Base-by-base conservation (phyloP, 2,329 filamentous ascomycete genomes). In the Ciborinia camelliae region DNA sequence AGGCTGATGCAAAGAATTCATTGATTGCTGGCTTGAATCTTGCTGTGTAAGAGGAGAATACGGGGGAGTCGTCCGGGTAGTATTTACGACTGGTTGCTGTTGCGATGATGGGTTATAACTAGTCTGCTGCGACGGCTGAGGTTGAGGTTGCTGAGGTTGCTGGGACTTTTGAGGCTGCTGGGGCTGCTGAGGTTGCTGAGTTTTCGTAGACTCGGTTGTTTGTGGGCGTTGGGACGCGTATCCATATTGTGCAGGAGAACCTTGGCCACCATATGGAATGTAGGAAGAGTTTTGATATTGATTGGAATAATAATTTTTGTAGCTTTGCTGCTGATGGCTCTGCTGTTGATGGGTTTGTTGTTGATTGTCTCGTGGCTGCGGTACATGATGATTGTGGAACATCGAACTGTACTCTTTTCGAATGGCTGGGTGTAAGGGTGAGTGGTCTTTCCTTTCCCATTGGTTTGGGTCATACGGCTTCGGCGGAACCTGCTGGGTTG, bases 391-490 rank as follows among this genome's bases (percentile, higher is more conserved):
- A 18, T 71, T 68, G 57, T 71, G 66, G 45, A 70, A 71, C 57
- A 73, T 69, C 3, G 70, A 41, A 41, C 62, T 70, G 43, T 74
- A 74, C 39, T 75, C 72, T 55, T 72, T 75, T 53, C 76, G 74
- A 55, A 77, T 78, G 28, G 78, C 77, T 43, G 77, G 78, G 66
- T 79, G 78, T 30, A 77, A 59, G 15, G 68, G 65, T 8, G 69
- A 51, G 8, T 48, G 52, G 10, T 72, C 71, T 41, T 71, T 73
- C 59, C 71, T 72, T 47, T 71, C 69, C 72, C 71, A 74, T n/a
- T 43, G 41, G 28, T 43, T 37, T 4, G 23, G 26, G 9, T 55
- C 43, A 8, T 63, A 39, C 23, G 65, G 30, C 32, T 68, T 65
- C 5, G 62, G 55, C 5, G 63, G 45, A 43, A 52, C 47, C 30